Evolutionary conservation across 768 basidiomycete genomes (phyloP), one percentile per base, ranked within the genome.

Genomic region (Candolleomyces aberdarensis): DNA sequence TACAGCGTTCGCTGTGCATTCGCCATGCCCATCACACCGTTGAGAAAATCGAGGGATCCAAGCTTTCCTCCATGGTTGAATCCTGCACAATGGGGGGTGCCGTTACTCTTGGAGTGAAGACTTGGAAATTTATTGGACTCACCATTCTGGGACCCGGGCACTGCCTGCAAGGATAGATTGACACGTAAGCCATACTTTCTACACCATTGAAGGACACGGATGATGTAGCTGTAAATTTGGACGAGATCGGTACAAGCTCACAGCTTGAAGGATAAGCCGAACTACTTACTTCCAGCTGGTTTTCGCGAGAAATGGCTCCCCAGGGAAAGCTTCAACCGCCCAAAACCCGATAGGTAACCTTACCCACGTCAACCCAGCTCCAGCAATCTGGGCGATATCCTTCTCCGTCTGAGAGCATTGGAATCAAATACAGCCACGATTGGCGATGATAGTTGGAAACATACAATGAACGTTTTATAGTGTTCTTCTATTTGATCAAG

Each of bases 161-260:
- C 78, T 4, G 89, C 80, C 70, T 92, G 89, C 40, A 93, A 72
- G 74, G 94, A 94, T 9, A 95, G 75, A 67, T 84, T 85, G 58
- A 96, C 85, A 31, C 93, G 82, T 19, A 96, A 64, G 0, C 94
- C 94, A 70, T 96, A 96, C 73, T 96, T 96, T 56, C 93, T 80
- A 15, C 86, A 87, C 94, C 94, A 97, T 2, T 78, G 79, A 44
- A 96, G 75, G 31, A 89, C 81, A 47, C 85, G 85, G 20, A 92
- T 74, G 71, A 92, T 84, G 74, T 93, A 92, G 60, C 83, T 85
- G 64, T 20, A n/a, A 19, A 48, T 6, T 29, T 19, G 14, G 36
- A 26, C 26, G 26, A 26, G 26, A 3, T 26, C 26, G 26, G 26
- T 26, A 26, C 26, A 43, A n/a, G 6, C 6, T 8, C 17, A 2